Percentiles rank a stretch among this genome's conserved stretches.
phyloP scores from a whole-genome alignment of 805 yeast species.

The Tetrapisispora namnaoensis region DNA sequence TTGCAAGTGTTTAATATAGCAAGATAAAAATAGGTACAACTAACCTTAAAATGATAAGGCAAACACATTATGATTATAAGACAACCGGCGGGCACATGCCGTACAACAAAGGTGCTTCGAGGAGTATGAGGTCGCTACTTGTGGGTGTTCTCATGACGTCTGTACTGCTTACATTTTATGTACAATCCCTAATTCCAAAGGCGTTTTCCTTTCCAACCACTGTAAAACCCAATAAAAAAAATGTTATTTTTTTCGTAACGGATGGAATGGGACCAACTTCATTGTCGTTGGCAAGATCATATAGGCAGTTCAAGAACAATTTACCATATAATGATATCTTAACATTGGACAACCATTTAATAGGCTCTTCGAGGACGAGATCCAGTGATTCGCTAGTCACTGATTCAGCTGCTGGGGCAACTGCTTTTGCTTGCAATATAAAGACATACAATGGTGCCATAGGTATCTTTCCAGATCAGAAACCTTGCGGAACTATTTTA shows the following conservation, averaged over 20 bases:
- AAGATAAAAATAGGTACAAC: not conserved
- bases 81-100: not conserved
- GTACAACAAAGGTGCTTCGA: not conserved
- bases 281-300: slow-evolving; percentile 67
- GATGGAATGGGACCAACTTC: slow-evolving; percentile 97
- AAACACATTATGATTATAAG: not conserved
- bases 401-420: slow-evolving; percentile 96
- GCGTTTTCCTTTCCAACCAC: not conserved
- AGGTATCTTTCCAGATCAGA: slow-evolving; percentile 58
- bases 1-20: too few species aligned
- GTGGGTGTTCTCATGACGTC: not conserved
- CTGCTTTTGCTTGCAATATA: slow-evolving; percentile 78
- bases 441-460: slow-evolving; percentile 88
- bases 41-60: not conserved
- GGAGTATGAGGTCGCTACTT: not conserved
- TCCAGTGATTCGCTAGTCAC: slow-evolving; percentile 71
- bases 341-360: slow-evolving; percentile 53
- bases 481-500: slow-evolving; percentile 81
- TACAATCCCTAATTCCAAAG: not conserved
- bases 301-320: slow-evolving; percentile 41
- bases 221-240: slow-evolving; percentile 39
- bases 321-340: slow-evolving; percentile 48
- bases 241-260: slow-evolving; percentile 78
- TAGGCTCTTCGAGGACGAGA: slow-evolving; percentile 80
- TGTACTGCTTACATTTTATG: not conserved